Evolutionary conservation across 2,329 filamentous ascomycete genomes (phyloP).

Genomic region (Aureobasidium sp.): DNA sequence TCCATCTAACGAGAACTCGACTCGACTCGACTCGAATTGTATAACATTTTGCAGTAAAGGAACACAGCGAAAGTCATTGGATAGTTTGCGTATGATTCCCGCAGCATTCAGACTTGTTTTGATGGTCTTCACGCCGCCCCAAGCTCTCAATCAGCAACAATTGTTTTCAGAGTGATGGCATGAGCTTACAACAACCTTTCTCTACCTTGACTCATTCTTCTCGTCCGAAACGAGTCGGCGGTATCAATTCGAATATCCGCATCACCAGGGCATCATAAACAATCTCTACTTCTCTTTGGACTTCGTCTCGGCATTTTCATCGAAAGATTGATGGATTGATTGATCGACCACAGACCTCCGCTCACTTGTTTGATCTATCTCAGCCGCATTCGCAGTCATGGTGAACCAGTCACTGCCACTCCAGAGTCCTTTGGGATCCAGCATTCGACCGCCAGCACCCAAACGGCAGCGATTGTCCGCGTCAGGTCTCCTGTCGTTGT

Average conservation of each 20-base stretch:
- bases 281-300: not conserved
- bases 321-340: no score
- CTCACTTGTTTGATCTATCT: no score
- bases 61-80: not conserved
- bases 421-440: not conserved
- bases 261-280: not conserved
- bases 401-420: not conserved
- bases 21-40: not conserved
- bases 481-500: conserved; percentile 2
- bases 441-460: not conserved
- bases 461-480: conserved; percentile 3
- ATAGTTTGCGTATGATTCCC: not conserved
- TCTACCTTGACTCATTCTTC: not conserved
- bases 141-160: not conserved
- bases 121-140: not conserved
- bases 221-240: not conserved
- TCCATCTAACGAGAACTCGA: no score
- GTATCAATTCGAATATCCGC: not conserved
- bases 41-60: not conserved
- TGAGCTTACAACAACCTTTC: not conserved
- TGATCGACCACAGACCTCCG: no score
- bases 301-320: not conserved
- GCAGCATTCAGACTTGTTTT: not conserved
- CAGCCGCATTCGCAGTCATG: not conserved
- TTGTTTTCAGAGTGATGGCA: not conserved